Conservation (phyloP, 202 grass and related monocot species). For the Brachypodium distachyon region DNA sequence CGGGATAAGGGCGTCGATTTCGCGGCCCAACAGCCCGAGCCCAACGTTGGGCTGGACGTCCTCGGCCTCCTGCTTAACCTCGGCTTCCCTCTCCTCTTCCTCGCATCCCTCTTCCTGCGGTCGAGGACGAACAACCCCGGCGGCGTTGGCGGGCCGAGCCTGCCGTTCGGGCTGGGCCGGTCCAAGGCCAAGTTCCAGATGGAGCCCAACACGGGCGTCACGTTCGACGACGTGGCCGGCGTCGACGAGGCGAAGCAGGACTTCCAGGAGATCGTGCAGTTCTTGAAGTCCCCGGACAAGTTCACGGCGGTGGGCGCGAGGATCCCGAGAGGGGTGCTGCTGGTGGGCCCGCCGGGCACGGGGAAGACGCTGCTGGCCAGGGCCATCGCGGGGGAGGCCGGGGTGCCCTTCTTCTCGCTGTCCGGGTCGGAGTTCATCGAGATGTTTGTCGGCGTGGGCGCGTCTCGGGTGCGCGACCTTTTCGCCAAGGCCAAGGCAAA, state of each 20-base stretch:
- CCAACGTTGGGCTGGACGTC: constrained; percentile 29
- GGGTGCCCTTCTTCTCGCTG: constrained; percentile 83
- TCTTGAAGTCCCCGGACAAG: constrained; percentile 54
- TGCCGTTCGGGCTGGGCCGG: constrained; percentile 60
- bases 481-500: constrained; percentile 60
- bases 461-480: constrained; percentile 73
- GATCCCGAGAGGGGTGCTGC: constrained; percentile 67
- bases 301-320: constrained; percentile 52
- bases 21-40: constrained; percentile 41
- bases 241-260: constrained; percentile 83
- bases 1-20: constrained; percentile 66
- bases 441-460: constrained; percentile 85
- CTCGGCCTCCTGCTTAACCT: constrained; percentile 56
- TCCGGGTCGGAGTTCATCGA: constrained; percentile 89
- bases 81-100: constrained; percentile 59
- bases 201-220: constrained; percentile 86
- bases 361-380: constrained; percentile 80
- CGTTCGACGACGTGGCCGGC: constrained; percentile 69
- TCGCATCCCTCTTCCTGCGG: constrained; percentile 44
- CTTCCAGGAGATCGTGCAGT: constrained; percentile 87
- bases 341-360: constrained; percentile 53
- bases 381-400: constrained; percentile 73
- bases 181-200: constrained; percentile 83
- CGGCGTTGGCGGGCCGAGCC: constrained; percentile 20
- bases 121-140: constrained; percentile 24